Evolutionary conservation across 1,284 basidiomycete species (phyloP), one percentile per base, ranked within the genome.

Genomic region (Golubevia sp.): DNA sequence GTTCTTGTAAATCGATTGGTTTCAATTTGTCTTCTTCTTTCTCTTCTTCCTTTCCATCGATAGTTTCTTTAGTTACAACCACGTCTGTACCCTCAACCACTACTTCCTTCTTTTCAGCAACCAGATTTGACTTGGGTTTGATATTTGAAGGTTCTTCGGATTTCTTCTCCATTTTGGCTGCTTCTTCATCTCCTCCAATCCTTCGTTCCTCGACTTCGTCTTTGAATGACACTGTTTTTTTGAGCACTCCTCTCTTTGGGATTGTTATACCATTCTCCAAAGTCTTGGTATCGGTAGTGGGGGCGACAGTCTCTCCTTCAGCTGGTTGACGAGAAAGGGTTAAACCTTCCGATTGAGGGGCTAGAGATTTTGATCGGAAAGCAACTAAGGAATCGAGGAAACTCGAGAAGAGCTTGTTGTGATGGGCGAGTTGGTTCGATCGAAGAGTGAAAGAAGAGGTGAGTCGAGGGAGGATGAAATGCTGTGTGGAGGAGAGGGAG

Each of bases 1-100:
- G 67, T n/a, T 56, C 56, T 23, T 67, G 71, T 5, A 81, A 44
- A 53, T 81, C 71, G 61, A 81, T 77, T 69, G 63, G 7, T 59
- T 72, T 7, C 61, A 59, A 55, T 74, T 66, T 51, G 66, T 56
- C 0, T 58, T 61, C 24, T 70, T 64, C 58, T 66, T 65, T 23
- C 68, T 64, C 27, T 54, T 55, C 4, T 66, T 58, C 20, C 55
- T 30, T 38, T 18, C 48, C 21, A 21, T 34, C 30, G 30, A 5
- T 5, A 5, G 4, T 11, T 34, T 34, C 30, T 34, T 34, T 34
- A 0, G 48, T 24, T 48, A 7, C 1, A 49, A 51, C 7, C 18
- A 55, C 57, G 34, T n/a, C n/a, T 25, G 24, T n/a, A 20, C 34
- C 26, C 30, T 48, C 49, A 27, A 15, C 26, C 15, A 52, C 56